phyloP scores from a whole-genome alignment of 768 basidiomycete species.

The Neoboletus subvelutipes region DNA sequence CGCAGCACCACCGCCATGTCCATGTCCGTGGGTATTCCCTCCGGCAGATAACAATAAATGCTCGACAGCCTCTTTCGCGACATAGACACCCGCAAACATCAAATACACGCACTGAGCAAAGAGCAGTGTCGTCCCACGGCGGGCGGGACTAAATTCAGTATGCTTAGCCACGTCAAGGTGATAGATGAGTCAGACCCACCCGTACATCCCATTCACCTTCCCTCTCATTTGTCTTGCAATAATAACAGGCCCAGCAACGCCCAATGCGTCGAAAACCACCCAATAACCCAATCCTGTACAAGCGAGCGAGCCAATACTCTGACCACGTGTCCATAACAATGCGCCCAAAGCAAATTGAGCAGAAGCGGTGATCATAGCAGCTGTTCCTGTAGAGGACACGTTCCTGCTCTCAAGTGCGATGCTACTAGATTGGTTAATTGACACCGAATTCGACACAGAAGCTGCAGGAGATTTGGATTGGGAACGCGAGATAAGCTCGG shows the following conservation, averaged over 20 bases:
- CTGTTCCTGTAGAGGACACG: slow-evolving; percentile 22
- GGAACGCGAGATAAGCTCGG: slow-evolving; percentile 21
- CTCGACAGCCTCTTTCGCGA: slow-evolving; percentile 96
- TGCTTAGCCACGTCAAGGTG: background rate
- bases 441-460: slow-evolving; percentile 12
- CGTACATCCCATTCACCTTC: slow-evolving; percentile 45
- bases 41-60: slow-evolving; percentile 79
- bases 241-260: slow-evolving; percentile 50
- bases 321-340: slow-evolving; percentile 85
- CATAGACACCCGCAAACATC: slow-evolving; percentile 91
- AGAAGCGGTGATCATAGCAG: slow-evolving; percentile 24
- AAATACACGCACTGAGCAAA: slow-evolving; percentile 94
- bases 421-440: background rate
- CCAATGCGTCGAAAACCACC: slow-evolving; percentile 93
- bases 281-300: slow-evolving; percentile 94
- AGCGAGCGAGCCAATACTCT: slow-evolving; percentile 81
- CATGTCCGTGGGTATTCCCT: slow-evolving; percentile 67
- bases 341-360: slow-evolving; percentile 66
- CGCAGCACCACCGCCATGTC: slow-evolving; percentile 62
- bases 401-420: slow-evolving; percentile 1
- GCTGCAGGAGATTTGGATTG: slow-evolving; percentile 24
- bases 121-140: slow-evolving; percentile 66
- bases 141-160: slow-evolving; percentile 48
- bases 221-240: slow-evolving; percentile 38
- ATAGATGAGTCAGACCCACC: slow-evolving; percentile 50